These are phyloP conservation scores for Thuidium tamariscinum DNA, from an alignment of 225 moss, liverwort and hornwort species.

Conservation along the genomic window DNA sequence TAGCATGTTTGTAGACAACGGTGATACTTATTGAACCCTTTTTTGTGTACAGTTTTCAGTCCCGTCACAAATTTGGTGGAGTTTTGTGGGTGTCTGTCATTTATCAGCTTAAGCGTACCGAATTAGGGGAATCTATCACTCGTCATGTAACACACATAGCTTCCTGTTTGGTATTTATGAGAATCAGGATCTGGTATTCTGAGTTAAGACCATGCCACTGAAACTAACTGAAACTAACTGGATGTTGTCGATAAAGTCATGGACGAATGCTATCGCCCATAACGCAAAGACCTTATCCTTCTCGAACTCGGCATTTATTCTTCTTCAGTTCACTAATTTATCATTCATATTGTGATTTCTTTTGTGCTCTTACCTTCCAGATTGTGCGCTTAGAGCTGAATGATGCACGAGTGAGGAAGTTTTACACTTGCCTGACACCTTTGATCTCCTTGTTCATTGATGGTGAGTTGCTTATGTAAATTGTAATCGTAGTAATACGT, in stretches of 20 bases:
- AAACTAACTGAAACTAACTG: background rate
- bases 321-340: background rate
- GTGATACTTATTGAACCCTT: background rate
- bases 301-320: background rate
- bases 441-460: constrained; percentile 76
- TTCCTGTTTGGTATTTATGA: background rate
- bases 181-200: background rate
- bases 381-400: constrained; percentile 60
- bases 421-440: constrained; percentile 61
- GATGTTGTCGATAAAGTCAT: background rate
- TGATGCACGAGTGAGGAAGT: constrained; percentile 59
- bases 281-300: background rate
- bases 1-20: background rate
- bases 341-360: background rate
- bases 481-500: background rate
- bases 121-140: background rate
- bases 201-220: background rate
- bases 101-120: background rate
- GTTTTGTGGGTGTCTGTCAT: background rate
- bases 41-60: background rate
- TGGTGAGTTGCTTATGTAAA: constrained; percentile 30
- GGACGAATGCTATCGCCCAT: background rate
- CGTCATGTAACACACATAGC: background rate
- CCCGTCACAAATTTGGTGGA: background rate
- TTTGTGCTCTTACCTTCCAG: constrained; percentile 14